Evolutionary conservation across 2,329 filamentous ascomycete genomes (phyloP).

Genomic region (Xylariaceae sp.): DNA sequence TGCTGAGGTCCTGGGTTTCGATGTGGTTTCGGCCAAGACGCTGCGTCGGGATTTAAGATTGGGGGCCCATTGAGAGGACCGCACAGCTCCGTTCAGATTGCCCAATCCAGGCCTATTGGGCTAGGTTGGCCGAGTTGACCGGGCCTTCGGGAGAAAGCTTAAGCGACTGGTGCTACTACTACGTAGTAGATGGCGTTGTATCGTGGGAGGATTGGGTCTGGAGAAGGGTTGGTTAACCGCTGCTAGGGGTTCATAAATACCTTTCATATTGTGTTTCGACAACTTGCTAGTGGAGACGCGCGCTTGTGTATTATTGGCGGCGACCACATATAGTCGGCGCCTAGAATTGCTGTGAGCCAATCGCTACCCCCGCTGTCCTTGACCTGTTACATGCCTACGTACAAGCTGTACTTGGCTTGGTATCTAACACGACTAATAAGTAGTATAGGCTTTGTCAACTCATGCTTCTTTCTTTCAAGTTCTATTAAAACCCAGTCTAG

Average conservation of each 20-base stretch:
- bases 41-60: constrained; percentile 28
- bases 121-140: constrained; percentile 12
- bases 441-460: neutral
- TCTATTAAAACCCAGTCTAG: neutral
- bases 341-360: constrained; percentile 24
- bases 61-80: constrained; percentile 30
- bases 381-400: neutral
- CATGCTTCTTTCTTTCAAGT: neutral
- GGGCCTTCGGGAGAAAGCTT: constrained; percentile 12
- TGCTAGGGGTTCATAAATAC: constrained; percentile 14
- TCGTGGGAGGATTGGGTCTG: constrained; percentile 18
- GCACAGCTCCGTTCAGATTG: constrained; percentile 20
- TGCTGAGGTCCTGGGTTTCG: constrained; percentile 15
- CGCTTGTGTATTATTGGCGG: constrained; percentile 32
- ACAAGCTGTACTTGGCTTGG: neutral
- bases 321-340: constrained; percentile 13
- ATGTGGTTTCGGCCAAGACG: constrained; percentile 21
- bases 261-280: constrained; percentile 26
- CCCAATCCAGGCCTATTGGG: constrained; percentile 23
- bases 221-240: constrained; percentile 31
- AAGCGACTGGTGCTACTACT: constrained; percentile 6
- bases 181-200: constrained; percentile 9
- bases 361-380: constrained; percentile 12
- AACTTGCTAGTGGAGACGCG: constrained; percentile 25
- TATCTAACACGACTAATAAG: no score